These are phyloP conservation scores for Staphylotrichum longicolle DNA, from an alignment of 495 filamentous ascomycete species.

Conservation along the genomic window DNA sequence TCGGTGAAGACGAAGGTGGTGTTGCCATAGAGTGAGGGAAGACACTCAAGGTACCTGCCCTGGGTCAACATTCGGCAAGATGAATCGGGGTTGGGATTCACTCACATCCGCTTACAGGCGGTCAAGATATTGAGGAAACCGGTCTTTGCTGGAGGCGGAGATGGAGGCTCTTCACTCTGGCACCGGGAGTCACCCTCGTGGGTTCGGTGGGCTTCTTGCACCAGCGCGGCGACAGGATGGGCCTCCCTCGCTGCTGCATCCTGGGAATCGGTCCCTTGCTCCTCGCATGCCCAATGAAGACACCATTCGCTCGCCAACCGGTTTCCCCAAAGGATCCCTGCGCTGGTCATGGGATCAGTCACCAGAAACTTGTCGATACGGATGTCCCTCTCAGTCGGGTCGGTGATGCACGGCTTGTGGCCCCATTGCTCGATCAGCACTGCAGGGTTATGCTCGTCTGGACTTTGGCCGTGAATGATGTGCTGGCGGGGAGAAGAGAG, in stretches of 20 bases:
- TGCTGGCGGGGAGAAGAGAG: conserved; percentile 8
- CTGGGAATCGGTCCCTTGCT: not conserved
- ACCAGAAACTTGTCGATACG: conserved; percentile 17
- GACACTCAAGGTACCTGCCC: conserved; percentile 30
- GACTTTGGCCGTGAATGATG: not conserved
- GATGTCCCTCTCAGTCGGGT: conserved; percentile 13
- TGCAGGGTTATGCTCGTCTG: not conserved
- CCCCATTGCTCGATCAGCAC: not conserved
- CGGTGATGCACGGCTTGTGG: conserved; percentile 21
- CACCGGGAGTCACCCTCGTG: no score
- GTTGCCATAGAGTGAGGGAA: conserved; percentile 25
- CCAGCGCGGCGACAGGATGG: not conserved
- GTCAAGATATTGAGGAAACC: not conserved
- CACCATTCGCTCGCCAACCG: conserved; percentile 30
- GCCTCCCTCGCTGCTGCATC: not conserved
- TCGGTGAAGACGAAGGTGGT: conserved; percentile 35
- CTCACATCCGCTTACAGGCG: conserved; percentile 34
- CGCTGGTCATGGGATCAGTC: conserved; percentile 1
- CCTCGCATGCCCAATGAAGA: conserved; percentile 31
- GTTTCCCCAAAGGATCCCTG: conserved; percentile 12
- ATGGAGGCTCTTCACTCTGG: no score
- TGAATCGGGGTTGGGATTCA: not conserved
- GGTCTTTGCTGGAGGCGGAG: not conserved
- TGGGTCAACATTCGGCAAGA: not conserved
- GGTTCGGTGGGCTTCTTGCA: no score